Conservation (phyloP, 176 grass and related monocot species). For the Pontederia crassipes region DNA sequence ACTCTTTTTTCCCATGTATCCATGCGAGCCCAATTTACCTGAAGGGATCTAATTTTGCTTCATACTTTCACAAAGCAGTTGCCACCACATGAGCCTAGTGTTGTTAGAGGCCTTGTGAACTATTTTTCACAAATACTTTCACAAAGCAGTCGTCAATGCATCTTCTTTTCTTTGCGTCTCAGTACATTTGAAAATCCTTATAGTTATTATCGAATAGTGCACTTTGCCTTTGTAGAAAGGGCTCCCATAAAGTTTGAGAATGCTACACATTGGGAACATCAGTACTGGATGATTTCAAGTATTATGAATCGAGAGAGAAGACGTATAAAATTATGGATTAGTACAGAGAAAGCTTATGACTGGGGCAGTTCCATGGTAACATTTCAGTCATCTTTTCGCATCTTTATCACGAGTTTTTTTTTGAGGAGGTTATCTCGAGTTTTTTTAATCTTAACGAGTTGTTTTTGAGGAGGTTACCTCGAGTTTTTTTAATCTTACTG, state of each 20-base stretch:
- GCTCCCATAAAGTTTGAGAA: slow-evolving; percentile 60
- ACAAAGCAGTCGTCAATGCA: too few relatives aligned
- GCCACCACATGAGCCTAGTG: slow-evolving; percentile 78
- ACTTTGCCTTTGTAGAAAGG: slow-evolving; percentile 39
- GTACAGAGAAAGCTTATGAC: slow-evolving; percentile 9
- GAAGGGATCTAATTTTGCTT: neutral
- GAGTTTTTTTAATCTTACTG: too few relatives aligned
- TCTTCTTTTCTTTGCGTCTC: too few relatives aligned
- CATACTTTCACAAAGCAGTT: slow-evolving; percentile 40
- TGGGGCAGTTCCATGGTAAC: slow-evolving; percentile 30
- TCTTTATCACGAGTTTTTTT: too few relatives aligned
- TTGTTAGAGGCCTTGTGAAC: slow-evolving; percentile 82
- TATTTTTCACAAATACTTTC: too few relatives aligned
- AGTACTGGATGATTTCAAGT: slow-evolving; percentile 57
- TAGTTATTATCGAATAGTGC: neutral
- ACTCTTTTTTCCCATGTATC: neutral
- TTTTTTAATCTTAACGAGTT: too few relatives aligned
- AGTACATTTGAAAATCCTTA: neutral
- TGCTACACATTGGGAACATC: slow-evolving; percentile 35
- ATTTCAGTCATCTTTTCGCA: neutral
- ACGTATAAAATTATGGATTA: slow-evolving; percentile 15
- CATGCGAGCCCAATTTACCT: neutral
- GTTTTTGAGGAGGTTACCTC: too few relatives aligned
- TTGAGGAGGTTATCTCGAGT: too few relatives aligned
- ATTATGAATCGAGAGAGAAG: slow-evolving; percentile 47